Percentiles rank a stretch among this genome's conserved stretches.
phyloP scores from a whole-genome alignment of 1,284 basidiomycete genomes.

The Puccinia hordei region DNA sequence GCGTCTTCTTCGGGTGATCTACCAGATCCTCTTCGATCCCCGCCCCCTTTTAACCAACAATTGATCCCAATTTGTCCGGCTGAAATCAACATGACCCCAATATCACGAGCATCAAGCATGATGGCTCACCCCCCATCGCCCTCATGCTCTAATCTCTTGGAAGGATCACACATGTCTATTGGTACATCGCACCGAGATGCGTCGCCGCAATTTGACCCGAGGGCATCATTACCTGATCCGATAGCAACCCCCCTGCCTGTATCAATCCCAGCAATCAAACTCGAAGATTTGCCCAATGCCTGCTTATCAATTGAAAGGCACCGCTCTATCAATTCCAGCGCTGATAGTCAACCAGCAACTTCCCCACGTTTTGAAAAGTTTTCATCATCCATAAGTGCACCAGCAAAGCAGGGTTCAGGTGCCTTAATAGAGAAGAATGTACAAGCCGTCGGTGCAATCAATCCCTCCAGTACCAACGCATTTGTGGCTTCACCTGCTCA shows the following conservation, averaged over 20 bases:
- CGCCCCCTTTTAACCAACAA: constrained; percentile 16
- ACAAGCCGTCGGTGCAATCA: constrained; percentile 13
- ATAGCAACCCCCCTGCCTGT: constrained; percentile 33
- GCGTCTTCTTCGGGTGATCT: not conserved
- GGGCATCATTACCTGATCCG: constrained; percentile 37
- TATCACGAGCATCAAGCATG: constrained; percentile 42
- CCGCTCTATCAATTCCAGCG: constrained; percentile 27
- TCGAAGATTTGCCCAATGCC: constrained; percentile 30
- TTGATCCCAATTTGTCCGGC: constrained; percentile 6
- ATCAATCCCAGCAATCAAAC: constrained; percentile 37
- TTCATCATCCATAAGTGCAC: not conserved
- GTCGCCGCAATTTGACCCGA: constrained; percentile 12
- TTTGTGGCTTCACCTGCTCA: not conserved
- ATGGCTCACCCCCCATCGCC: constrained; percentile 42
- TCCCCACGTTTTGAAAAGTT: constrained; percentile 35
- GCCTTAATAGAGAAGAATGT: constrained; percentile 26
- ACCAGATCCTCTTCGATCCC: constrained; percentile 47
- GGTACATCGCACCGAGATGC: constrained; percentile 22
- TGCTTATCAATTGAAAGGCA: constrained; percentile 25
- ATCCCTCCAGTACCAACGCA: not conserved
- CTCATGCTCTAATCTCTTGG: constrained; percentile 18
- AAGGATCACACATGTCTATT: constrained; percentile 10
- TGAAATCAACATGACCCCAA: not conserved
- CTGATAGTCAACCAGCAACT: constrained; percentile 33
- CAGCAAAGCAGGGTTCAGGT: not conserved